Percentiles rank a stretch among this genome's conserved stretches.
Conservation (phyloP, 2,329 filamentous ascomycete genomes). For the Alternaria incomplexa region DNA sequence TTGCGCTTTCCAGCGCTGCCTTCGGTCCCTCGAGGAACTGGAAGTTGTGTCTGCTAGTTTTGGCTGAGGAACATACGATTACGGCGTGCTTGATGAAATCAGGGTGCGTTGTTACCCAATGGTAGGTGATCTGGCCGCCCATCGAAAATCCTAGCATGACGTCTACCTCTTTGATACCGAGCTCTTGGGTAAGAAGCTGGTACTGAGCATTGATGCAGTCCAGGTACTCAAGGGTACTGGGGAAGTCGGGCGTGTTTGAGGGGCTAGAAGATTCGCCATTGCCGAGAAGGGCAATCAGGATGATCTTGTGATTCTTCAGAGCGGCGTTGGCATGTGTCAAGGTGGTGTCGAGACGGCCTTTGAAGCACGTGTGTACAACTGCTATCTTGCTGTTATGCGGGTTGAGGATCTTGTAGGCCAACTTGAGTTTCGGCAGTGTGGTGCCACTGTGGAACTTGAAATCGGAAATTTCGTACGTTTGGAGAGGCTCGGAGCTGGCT, state of each 20-base stretch:
- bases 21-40: slow-evolving; percentile 63
- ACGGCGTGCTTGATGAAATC: slow-evolving; percentile 53
- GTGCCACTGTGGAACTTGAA: slow-evolving; percentile 28
- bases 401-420: slow-evolving; percentile 36
- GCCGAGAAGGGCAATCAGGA: slow-evolving; percentile 60
- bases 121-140: slow-evolving; percentile 62
- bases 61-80: slow-evolving; percentile 59
- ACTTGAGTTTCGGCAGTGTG: slow-evolving; percentile 14
- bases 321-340: slow-evolving; percentile 55
- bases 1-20: slow-evolving; percentile 53
- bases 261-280: slow-evolving; percentile 63
- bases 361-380: slow-evolving; percentile 63
- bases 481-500: slow-evolving; percentile 8
- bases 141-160: slow-evolving; percentile 63
- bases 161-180: slow-evolving; percentile 54
- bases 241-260: slow-evolving; percentile 57
- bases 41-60: slow-evolving; percentile 60
- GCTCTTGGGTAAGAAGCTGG: slow-evolving; percentile 47
- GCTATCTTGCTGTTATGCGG: slow-evolving; percentile 29
- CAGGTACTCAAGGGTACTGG: slow-evolving; percentile 52
- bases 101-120: slow-evolving; percentile 59
- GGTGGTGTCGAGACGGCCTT: slow-evolving; percentile 58
- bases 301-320: slow-evolving; percentile 56
- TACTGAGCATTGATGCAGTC: slow-evolving; percentile 62
- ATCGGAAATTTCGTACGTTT: slow-evolving; percentile 21